Conservation (phyloP, 2,329 filamentous ascomycete species). For the Epichloe amarillans region DNA sequence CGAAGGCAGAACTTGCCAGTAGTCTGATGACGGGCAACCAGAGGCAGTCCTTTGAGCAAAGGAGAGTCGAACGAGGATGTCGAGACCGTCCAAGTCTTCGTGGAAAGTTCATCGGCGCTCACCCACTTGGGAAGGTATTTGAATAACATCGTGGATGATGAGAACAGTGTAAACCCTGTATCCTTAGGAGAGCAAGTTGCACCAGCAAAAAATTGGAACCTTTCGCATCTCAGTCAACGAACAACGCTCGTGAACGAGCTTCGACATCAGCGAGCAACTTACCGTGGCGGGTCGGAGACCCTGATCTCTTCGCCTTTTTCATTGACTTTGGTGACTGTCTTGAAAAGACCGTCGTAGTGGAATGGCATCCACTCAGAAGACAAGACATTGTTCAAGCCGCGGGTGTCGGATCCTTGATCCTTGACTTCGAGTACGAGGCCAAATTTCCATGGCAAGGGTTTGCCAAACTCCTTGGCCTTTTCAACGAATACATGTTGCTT, state of each 20-base stretch:
- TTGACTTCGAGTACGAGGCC: constrained; percentile 38
- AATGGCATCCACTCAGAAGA: constrained; percentile 41
- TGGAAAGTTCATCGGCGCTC: constrained; percentile 21
- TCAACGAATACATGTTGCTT: constrained; percentile 30
- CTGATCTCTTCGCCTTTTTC: constrained; percentile 26
- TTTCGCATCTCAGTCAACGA: constrained; percentile 7
- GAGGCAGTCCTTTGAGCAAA: constrained; percentile 27
- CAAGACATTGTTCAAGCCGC: constrained; percentile 37
- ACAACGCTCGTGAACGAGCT: neutral
- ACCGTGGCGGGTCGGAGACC: constrained; percentile 30
- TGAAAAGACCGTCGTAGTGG: constrained; percentile 45
- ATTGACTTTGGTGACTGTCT: constrained; percentile 28
- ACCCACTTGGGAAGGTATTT: constrained; percentile 28
- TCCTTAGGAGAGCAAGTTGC: constrained; percentile 32
- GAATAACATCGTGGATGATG: constrained; percentile 15
- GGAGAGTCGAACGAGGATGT: constrained; percentile 34
- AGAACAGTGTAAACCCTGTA: constrained; percentile 34
- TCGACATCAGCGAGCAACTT: constrained; percentile 7
- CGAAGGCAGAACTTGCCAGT: constrained; percentile 34
- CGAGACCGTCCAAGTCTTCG: constrained; percentile 33
- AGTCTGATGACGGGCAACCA: constrained; percentile 31
- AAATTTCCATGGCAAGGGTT: constrained; percentile 38
- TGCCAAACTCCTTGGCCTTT: constrained; percentile 33
- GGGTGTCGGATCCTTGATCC: constrained; percentile 29
- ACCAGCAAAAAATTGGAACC: constrained; percentile 40